Evolutionary conservation across 2,329 filamentous ascomycete genomes (phyloP).

Genomic region (Exophiala sideris): DNA sequence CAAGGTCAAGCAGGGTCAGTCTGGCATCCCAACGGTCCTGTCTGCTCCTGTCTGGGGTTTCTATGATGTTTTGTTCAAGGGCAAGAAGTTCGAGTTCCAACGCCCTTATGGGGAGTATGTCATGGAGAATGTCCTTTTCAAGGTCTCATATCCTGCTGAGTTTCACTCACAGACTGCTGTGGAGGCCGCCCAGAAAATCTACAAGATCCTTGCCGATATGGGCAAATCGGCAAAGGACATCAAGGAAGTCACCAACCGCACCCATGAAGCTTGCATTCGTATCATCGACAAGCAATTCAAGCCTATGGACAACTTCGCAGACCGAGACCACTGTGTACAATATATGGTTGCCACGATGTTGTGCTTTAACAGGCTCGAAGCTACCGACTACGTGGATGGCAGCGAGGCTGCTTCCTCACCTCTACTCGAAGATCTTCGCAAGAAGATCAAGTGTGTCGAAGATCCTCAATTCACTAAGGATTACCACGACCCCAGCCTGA

Average conservation of each 20-base stretch:
- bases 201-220: slow-evolving; percentile 73
- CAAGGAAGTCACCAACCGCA: slow-evolving; percentile 88
- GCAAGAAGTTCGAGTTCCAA: slow-evolving; percentile 94
- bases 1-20: slow-evolving; percentile 88
- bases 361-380: slow-evolving; percentile 87
- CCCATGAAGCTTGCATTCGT: slow-evolving; percentile 95
- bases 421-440: slow-evolving; percentile 83
- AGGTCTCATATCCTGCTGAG: slow-evolving; percentile 94
- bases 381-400: slow-evolving; percentile 89
- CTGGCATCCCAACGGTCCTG: slow-evolving; percentile 86
- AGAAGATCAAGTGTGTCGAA: slow-evolving; percentile 94
- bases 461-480: slow-evolving; percentile 91
- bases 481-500: slow-evolving; percentile 90
- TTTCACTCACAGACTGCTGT: slow-evolving; percentile 82
- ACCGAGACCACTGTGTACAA: slow-evolving; percentile 98
- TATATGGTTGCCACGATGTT: slow-evolving; percentile 99
- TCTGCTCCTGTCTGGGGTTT: slow-evolving; percentile 95
- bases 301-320: slow-evolving; percentile 99
- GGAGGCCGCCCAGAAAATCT: slow-evolving; percentile 86
- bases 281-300: slow-evolving; percentile 99
- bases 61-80: slow-evolving; percentile 97
- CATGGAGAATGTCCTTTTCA: slow-evolving; percentile 99
- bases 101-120: slow-evolving; percentile 96
- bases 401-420: slow-evolving; percentile 86
- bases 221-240: slow-evolving; percentile 94